A percentile compares a stretch with the other conserved stretches of the same genome.
These are phyloP conservation scores for Cryphonectria nitschkei DNA, from an alignment of 2,329 filamentous ascomycete species.

Conservation along the genomic window DNA sequence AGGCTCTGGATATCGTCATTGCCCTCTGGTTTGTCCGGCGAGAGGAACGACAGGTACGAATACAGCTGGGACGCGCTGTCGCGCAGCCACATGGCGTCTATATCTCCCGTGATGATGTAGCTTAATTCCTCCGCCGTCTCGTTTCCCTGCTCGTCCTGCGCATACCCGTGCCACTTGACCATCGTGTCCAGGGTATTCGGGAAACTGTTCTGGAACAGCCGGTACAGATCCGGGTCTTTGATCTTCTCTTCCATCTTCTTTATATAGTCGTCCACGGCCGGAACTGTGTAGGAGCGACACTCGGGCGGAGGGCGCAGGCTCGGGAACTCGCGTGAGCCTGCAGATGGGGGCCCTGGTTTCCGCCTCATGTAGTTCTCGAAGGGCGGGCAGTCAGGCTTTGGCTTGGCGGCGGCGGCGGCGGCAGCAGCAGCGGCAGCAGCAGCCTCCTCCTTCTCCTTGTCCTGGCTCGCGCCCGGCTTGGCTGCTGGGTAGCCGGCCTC, in stretches of 20 bases:
- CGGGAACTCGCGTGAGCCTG: conserved; percentile 38
- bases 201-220: conserved; percentile 82
- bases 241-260: conserved; percentile 44
- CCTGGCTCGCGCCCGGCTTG: conserved; percentile 1
- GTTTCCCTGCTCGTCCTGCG: conserved; percentile 41
- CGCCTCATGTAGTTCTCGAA: conserved; percentile 34
- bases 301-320: conserved; percentile 60
- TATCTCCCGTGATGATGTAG: conserved; percentile 83
- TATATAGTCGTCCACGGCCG: conserved; percentile 70
- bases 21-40: conserved; percentile 49
- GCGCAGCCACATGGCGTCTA: conserved; percentile 86
- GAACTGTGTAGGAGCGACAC: conserved; percentile 74
- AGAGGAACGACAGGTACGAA: conserved; percentile 66
- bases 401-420: background rate
- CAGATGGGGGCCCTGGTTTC: conserved; percentile 36
- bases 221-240: conserved; percentile 66
- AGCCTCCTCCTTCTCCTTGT: background rate
- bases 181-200: conserved; percentile 85
- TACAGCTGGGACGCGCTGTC: conserved; percentile 80
- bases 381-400: conserved; percentile 28
- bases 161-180: conserved; percentile 73
- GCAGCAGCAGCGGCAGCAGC: no score
- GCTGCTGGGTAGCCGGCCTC: conserved; percentile 17
- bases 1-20: conserved; percentile 67
- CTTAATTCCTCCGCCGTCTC: conserved; percentile 63